Percentiles rank a stretch among this genome's conserved stretches.
phyloP scores from a whole-genome alignment of 306 rosid species.

The Cicer cuneatum region DNA sequence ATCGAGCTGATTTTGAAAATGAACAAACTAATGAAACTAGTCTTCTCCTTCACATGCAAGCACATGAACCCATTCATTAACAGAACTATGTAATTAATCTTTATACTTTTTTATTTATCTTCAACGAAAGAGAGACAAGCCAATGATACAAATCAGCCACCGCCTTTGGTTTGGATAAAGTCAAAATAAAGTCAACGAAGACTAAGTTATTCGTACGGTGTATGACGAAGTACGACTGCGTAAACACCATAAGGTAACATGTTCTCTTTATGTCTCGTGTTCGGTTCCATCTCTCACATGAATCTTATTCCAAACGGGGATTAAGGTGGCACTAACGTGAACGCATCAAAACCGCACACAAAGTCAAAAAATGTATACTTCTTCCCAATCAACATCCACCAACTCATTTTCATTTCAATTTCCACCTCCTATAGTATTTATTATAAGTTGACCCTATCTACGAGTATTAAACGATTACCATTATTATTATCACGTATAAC shows the following conservation, averaged over 20 bases:
- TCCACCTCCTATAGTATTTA: constrained; percentile 27
- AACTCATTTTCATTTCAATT: constrained; percentile 37
- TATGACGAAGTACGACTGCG: constrained; percentile 61
- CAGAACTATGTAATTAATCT: background rate
- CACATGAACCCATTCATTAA: constrained; percentile 49
- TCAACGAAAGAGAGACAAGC: background rate
- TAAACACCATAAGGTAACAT: constrained; percentile 44
- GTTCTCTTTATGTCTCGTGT: constrained; percentile 28
- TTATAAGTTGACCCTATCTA: constrained; percentile 50
- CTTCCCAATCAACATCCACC: constrained; percentile 48
- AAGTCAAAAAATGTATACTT: constrained; percentile 57
- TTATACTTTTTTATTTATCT: background rate
- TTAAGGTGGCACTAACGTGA: constrained; percentile 48
- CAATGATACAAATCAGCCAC: constrained; percentile 12
- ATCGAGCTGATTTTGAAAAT: constrained; percentile 30
- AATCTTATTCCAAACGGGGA: constrained; percentile 50
- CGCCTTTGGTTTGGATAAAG: constrained; percentile 33
- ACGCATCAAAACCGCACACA: constrained; percentile 35
- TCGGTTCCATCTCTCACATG: constrained; percentile 44
- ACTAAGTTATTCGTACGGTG: constrained; percentile 78
- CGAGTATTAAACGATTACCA: background rate
- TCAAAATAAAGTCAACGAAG: constrained; percentile 42
- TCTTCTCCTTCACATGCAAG: constrained; percentile 58
- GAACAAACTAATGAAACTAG: constrained; percentile 18
- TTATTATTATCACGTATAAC: constrained; percentile 34